phyloP scores from a whole-genome alignment of 805 yeast species.

The Hermanozyma aechmeae region DNA sequence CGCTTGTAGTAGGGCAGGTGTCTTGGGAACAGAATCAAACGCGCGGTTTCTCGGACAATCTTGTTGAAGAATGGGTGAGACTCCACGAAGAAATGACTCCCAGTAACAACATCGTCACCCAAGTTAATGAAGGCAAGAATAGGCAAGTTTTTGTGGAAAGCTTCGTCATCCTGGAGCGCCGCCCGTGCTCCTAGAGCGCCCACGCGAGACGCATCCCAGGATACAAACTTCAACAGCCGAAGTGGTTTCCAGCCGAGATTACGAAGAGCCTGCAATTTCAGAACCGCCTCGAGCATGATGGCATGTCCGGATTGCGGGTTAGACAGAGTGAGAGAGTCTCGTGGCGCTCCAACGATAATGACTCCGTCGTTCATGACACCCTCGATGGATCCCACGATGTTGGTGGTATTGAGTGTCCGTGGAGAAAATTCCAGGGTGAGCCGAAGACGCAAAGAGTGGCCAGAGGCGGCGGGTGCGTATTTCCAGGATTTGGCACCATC shows the following conservation, averaged over 20 bases:
- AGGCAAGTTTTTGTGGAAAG: constrained; percentile 14
- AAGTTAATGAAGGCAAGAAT: constrained; percentile 28
- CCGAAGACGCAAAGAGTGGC: constrained; percentile 3
- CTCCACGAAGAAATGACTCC: constrained; percentile 25
- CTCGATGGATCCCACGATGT: constrained; percentile 21
- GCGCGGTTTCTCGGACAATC: constrained; percentile 17
- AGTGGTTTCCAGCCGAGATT: constrained; percentile 34
- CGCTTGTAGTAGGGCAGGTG: constrained; percentile 11
- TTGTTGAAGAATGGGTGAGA: constrained; percentile 28
- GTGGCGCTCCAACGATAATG: constrained; percentile 29
- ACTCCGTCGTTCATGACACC: constrained; percentile 33
- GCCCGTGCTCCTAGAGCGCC: constrained; percentile 24
- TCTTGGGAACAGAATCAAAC: constrained; percentile 23
- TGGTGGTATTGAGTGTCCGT: constrained; percentile 10
- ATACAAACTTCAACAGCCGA: constrained; percentile 28
- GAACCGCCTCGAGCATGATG: constrained; percentile 28
- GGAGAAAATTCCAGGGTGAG: constrained; percentile 2
- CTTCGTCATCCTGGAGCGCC: constrained; percentile 11
- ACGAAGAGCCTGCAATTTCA: constrained; percentile 21
- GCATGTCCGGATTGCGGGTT: constrained; percentile 33
- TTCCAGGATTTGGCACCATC: constrained; percentile 6
- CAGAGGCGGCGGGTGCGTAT: constrained; percentile 4
- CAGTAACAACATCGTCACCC: constrained; percentile 30
- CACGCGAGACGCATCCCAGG: constrained; percentile 31
- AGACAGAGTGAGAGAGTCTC: constrained; percentile 27